Evolutionary conservation across 2,329 filamentous ascomycete species (phyloP).

Genomic region (Aschersonia sp.): DNA sequence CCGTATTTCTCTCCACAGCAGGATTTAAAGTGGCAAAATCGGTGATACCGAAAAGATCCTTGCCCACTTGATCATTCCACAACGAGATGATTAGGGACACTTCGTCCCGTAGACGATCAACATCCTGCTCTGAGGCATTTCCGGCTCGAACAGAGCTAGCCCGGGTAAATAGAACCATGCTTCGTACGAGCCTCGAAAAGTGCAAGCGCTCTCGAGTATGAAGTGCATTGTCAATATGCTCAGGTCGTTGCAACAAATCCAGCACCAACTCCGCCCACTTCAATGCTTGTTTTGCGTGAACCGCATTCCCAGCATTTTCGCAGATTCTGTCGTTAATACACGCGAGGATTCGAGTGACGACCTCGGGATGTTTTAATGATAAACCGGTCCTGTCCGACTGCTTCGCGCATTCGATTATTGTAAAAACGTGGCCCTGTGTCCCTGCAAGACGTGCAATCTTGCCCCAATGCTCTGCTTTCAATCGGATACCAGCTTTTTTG

Average conservation of each 20-base stretch:
- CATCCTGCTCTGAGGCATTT: constrained; percentile 10
- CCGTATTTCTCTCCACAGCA: constrained; percentile 3
- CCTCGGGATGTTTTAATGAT: constrained; percentile 24
- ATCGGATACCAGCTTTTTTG: constrained; percentile 23
- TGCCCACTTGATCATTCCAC: constrained; percentile 10
- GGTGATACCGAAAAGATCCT: constrained; percentile 8
- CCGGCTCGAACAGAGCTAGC: constrained; percentile 12
- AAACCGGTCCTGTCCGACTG: constrained; percentile 30
- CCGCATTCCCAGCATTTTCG: constrained; percentile 17
- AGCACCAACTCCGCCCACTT: constrained; percentile 31
- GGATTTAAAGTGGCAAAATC: constrained; percentile 14
- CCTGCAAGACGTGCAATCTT: constrained; percentile 28
- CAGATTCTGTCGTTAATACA: constrained; percentile 23
- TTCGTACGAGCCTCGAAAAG: constrained; percentile 14
- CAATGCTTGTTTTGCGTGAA: constrained; percentile 25
- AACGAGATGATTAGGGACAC: constrained; percentile 11
- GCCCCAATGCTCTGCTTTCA: constrained; percentile 18
- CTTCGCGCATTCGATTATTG: constrained; percentile 36
- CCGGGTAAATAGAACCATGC: constrained; percentile 15
- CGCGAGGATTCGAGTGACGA: constrained; percentile 15
- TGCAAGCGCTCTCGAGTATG: constrained; percentile 9
- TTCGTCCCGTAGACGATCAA: constrained; percentile 14
- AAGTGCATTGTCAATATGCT: constrained; percentile 16
- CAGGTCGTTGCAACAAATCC: constrained; percentile 31
- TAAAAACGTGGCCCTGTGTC: constrained; percentile 23